Evolutionary conservation across 164 flowering plant genomes (phyloP).

Genomic region (Liquidambar formosana): DNA sequence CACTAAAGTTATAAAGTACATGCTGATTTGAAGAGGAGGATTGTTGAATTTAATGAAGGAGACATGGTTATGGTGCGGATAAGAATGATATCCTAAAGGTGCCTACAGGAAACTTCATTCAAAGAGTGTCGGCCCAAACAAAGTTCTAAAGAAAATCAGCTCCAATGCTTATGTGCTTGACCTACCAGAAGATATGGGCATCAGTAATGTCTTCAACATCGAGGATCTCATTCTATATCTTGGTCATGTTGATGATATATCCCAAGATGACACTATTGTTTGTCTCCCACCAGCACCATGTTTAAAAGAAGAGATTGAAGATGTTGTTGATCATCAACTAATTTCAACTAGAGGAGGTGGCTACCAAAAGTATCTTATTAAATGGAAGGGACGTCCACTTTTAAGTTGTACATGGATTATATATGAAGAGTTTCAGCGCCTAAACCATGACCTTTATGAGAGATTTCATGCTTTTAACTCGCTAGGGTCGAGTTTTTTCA

Average conservation of each 20-base stretch:
- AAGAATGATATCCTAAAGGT: background rate
- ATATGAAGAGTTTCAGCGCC: background rate
- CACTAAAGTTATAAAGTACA: background rate
- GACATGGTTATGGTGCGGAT: constrained; percentile 11
- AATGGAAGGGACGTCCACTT: background rate
- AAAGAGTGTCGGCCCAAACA: constrained; percentile 4
- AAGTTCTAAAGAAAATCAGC: background rate
- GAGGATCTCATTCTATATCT: constrained; percentile 3
- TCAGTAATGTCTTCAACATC: background rate
- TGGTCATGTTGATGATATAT: background rate
- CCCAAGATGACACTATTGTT: background rate
- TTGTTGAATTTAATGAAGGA: constrained; percentile 1
- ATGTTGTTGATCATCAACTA: background rate
- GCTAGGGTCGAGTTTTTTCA: background rate
- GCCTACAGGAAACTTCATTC: constrained; percentile 4
- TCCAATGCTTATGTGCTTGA: constrained; percentile 9
- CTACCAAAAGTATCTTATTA: background rate
- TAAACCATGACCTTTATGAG: background rate
- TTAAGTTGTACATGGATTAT: background rate
- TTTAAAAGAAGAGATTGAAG: background rate
- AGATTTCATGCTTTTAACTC: background rate
- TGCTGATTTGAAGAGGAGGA: background rate
- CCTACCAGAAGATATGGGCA: constrained; percentile 5
- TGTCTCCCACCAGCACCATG: background rate
- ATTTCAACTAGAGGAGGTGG: background rate